Conservation (phyloP, 768 basidiomycete species). For the Strobilomyces dryophilus region DNA sequence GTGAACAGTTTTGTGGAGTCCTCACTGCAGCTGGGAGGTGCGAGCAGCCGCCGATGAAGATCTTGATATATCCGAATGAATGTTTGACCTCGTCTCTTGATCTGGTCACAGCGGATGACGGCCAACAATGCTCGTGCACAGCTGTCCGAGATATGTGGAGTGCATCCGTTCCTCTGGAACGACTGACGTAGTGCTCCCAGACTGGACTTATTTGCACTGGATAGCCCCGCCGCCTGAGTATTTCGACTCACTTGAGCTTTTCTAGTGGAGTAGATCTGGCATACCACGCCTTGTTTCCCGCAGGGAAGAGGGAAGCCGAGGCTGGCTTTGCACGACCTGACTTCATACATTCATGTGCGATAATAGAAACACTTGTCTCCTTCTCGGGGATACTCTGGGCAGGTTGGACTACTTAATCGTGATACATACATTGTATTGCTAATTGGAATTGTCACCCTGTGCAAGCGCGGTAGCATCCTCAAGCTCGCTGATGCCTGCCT, state of each 20-base stretch:
- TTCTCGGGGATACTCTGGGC: background rate
- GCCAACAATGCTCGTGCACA: background rate
- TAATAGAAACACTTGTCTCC: slow-evolving; percentile 7
- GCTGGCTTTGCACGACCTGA: slow-evolving; percentile 16
- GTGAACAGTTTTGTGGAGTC: slow-evolving; percentile 7
- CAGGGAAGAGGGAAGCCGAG: slow-evolving; percentile 5
- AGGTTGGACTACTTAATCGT: background rate
- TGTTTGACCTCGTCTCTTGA: background rate
- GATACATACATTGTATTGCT: too few species aligned
- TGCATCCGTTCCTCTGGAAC: background rate
- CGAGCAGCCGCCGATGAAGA: background rate
- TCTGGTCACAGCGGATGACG: background rate
- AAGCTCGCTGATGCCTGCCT: too few species aligned
- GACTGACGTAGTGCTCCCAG: slow-evolving; percentile 1
- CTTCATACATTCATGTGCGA: slow-evolving; percentile 4
- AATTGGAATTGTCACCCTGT: too few species aligned
- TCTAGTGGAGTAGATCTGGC: slow-evolving; percentile 15
- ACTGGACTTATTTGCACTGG: slow-evolving; percentile 16
- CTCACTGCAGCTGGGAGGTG: background rate
- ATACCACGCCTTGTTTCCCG: slow-evolving; percentile 2
- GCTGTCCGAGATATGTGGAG: slow-evolving; percentile 1
- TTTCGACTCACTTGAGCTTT: slow-evolving; percentile 8
- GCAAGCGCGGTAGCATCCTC: too few species aligned
- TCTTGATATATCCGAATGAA: background rate
- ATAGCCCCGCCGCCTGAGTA: slow-evolving; percentile 7